Percentiles rank a stretch among this genome's conserved stretches.
Conservation (phyloP, 2,329 filamentous ascomycete species). For the Fusarium subglutinans region DNA sequence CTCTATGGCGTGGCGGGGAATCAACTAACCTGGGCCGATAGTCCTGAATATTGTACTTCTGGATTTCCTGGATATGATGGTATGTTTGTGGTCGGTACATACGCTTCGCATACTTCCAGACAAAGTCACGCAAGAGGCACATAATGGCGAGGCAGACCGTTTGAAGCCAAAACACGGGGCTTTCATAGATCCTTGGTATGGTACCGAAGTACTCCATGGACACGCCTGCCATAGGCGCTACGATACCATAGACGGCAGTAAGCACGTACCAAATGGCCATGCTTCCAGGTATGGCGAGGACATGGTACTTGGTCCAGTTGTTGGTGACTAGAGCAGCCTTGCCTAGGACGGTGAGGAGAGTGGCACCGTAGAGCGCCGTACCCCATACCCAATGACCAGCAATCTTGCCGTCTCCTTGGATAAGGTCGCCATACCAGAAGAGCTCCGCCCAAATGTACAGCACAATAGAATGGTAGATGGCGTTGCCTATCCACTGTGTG, state of each 20-base stretch:
- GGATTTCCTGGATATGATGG: constrained; percentile 98
- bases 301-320: constrained; percentile 98
- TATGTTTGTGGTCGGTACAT: constrained; percentile 98
- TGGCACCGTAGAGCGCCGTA: constrained; percentile 90
- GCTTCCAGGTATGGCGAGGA: constrained; percentile 93
- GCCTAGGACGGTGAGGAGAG: constrained; percentile 90
- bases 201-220: constrained; percentile 88
- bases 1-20: neutral
- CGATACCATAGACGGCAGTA: constrained; percentile 84
- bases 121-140: constrained; percentile 87
- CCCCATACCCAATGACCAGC: constrained; percentile 99
- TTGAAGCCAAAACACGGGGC: constrained; percentile 92
- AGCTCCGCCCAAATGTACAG: constrained; percentile 87
- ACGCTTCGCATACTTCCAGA: constrained; percentile 96
- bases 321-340: constrained; percentile 96
- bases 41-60: constrained; percentile 99
- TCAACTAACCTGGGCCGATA: constrained; percentile 84
- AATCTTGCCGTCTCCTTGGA: constrained; percentile 79
- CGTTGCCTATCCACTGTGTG: constrained; percentile 90
- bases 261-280: constrained; percentile 93
- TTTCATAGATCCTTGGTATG: constrained; percentile 80
- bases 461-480: constrained; percentile 93
- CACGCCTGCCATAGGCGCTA: constrained; percentile 83
- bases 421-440: constrained; percentile 84
- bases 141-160: constrained; percentile 80